A percentile compares a stretch with the other conserved stretches of the same genome.
Evolutionary conservation across 139 green algal species (phyloP).

Genomic region (Chlamydomonas sp.): DNA sequence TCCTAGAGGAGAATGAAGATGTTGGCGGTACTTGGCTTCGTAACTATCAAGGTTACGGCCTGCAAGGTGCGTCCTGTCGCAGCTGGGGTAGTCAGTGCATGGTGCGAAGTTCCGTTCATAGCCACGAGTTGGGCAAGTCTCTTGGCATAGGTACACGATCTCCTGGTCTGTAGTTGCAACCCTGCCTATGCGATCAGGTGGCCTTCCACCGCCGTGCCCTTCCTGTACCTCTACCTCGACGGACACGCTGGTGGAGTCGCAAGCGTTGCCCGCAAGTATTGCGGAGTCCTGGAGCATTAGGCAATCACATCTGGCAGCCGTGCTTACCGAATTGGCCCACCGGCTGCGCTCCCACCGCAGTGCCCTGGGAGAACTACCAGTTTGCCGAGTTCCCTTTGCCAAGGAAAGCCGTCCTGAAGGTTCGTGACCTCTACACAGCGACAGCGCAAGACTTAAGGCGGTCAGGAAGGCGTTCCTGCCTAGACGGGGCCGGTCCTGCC

Average conservation of each 20-base stretch:
- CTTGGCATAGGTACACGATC: too few relatives aligned
- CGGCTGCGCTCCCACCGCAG: not conserved
- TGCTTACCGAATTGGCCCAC: too few relatives aligned
- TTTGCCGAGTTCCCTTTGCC: constrained; percentile 38
- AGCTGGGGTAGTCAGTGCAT: not conserved
- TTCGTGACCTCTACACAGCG: too few relatives aligned
- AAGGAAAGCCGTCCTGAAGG: not conserved
- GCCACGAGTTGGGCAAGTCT: not conserved
- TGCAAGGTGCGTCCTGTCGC: constrained; percentile 7
- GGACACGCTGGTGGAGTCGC: too few relatives aligned
- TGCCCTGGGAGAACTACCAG: constrained; percentile 30
- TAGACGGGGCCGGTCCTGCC: too few relatives aligned
- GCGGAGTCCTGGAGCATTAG: not conserved
- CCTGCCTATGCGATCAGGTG: too few relatives aligned
- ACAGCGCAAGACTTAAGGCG: too few relatives aligned
- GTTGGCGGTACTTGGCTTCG: constrained; percentile 29
- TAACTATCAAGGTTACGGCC: constrained; percentile 28
- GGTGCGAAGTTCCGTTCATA: not conserved
- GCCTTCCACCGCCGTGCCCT: too few relatives aligned
- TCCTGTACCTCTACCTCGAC: too few relatives aligned
- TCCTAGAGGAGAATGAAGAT: constrained; percentile 18
- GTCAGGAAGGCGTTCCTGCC: too few relatives aligned
- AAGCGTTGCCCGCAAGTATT: too few relatives aligned
- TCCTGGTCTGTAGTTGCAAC: too few relatives aligned
- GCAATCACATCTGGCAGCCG: not conserved